These are phyloP conservation scores for Rhizopogon roseolus DNA, from an alignment of 768 basidiomycete genomes.

Conservation along the genomic window DNA sequence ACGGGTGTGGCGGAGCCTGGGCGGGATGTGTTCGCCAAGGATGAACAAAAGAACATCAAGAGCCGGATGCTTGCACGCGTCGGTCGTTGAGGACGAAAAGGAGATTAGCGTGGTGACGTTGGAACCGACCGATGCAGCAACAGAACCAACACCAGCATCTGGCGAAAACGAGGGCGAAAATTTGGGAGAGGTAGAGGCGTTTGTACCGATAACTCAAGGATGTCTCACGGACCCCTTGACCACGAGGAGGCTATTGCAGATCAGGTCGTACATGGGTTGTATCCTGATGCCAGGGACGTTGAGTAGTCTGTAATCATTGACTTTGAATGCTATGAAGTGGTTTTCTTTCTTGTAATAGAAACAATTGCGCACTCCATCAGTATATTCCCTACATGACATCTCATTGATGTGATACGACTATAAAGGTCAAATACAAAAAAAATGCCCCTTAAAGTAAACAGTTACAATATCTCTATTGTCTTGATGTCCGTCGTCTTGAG, in stretches of 20 bases:
- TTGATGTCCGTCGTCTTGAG: too few species aligned
- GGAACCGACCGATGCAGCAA: neutral
- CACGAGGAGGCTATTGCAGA: constrained; percentile 48
- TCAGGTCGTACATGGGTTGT: constrained; percentile 43
- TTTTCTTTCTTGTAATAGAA: neutral
- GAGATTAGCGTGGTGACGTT: constrained; percentile 30
- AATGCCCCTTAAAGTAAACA: too few species aligned
- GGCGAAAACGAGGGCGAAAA: too few species aligned
- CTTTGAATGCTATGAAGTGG: neutral
- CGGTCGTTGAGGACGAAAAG: constrained; percentile 19
- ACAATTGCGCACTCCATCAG: neutral
- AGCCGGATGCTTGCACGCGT: constrained; percentile 30
- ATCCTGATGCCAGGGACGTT: neutral
- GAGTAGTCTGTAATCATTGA: constrained; percentile 1
- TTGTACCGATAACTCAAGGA: constrained; percentile 4
- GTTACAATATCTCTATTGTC: too few species aligned
- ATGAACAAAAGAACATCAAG: constrained; percentile 41
- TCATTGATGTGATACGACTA: too few species aligned
- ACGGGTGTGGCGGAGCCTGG: constrained; percentile 67
- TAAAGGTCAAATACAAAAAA: too few species aligned
- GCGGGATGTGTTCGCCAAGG: constrained; percentile 62
- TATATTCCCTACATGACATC: too few species aligned
- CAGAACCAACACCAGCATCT: too few species aligned
- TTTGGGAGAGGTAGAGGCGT: constrained; percentile 6
- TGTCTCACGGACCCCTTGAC: constrained; percentile 37